Evolutionary conservation across 805 yeast genomes (phyloP), one percentile per base, ranked within the genome.

Genomic region (Torulaspora gathmanii): DNA sequence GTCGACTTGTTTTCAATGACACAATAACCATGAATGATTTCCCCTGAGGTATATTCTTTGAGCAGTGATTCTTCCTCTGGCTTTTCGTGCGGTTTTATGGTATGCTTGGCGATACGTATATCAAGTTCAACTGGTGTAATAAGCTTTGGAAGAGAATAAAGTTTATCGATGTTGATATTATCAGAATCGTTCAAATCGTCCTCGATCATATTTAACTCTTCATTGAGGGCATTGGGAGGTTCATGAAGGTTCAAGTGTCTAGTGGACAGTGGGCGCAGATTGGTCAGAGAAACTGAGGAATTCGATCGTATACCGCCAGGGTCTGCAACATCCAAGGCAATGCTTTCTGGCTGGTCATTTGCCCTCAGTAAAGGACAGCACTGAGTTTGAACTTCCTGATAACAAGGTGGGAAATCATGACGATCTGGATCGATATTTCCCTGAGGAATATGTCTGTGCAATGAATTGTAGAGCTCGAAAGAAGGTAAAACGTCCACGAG

Each of bases 31-130:
- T 77, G 73, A 11, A 83, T 69, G 16, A 70, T 70, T 56, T 83
- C 89, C n/a, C 87, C 87, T 10, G 82, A 80, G 15, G 77, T 77
- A 56, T 76, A 83, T 58, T 80, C 86, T 46, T 71, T 70, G 22
- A 75, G 55, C 30, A 63, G 72, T 58, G 67, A 65, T 46, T 77
- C 68, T 5, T 78, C 75, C 50, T 74, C 77, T 11, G 70, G 61
- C 36, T 69, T 75, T 16, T 54, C 56, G 44, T 72, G 61, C 0
- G 80, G 79, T 28, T 57, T 59, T 0, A 82, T 77, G 1, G 75
- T 73, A 17, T 66, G 63, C 51, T 78, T 79, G 0, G 83, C 75
- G 7, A 79, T 75, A 46, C 60, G 70, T 12, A 79, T 73, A 46
- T 71, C 73, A 25, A 79, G 68, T 10, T 72, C 73, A 3, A 75